phyloP scores from a whole-genome alignment of 768 basidiomycete genomes.

The Lentinula boryana region DNA sequence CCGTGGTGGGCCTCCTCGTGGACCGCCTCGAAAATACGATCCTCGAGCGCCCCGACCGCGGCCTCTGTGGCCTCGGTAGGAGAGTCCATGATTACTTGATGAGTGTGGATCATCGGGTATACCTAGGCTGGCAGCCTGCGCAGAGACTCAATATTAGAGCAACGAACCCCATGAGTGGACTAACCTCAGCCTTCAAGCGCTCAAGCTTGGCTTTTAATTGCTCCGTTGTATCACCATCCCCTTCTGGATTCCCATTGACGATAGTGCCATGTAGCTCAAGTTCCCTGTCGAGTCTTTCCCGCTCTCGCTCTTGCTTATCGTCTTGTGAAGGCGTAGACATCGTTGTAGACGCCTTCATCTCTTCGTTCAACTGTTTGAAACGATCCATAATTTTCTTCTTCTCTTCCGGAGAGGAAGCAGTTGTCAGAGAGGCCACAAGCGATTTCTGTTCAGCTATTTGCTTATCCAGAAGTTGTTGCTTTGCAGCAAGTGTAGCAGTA shows the following conservation, averaged over 20 bases:
- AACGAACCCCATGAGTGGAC: constrained; percentile 14
- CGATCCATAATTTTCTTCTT: constrained; percentile 77
- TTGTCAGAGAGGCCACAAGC: constrained; percentile 64
- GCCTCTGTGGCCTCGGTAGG: constrained; percentile 68
- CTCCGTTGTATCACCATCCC: constrained; percentile 52
- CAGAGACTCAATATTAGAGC: not conserved
- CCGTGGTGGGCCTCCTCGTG: constrained; percentile 62
- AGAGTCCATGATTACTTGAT: constrained; percentile 28
- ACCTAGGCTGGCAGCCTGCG: constrained; percentile 71
- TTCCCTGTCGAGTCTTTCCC: constrained; percentile 74
- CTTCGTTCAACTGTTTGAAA: constrained; percentile 70
- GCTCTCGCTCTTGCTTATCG: constrained; percentile 51
- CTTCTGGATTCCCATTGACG: constrained; percentile 21
- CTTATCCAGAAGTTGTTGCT: constrained; percentile 71
- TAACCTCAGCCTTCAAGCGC: constrained; percentile 74
- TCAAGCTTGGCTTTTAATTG: constrained; percentile 70
- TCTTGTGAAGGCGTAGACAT: constrained; percentile 17
- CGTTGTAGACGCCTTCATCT: constrained; percentile 50
- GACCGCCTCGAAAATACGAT: constrained; percentile 50
- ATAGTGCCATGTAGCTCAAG: constrained; percentile 59
- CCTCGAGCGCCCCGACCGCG: constrained; percentile 55
- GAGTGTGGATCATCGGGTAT: constrained; percentile 44
- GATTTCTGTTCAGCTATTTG: constrained; percentile 87
- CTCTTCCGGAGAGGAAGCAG: constrained; percentile 54
- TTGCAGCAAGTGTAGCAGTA: constrained; percentile 55